phyloP scores from a whole-genome alignment of 1,139 yeast species.

The Spencermartinsiella ligniputridi region DNA sequence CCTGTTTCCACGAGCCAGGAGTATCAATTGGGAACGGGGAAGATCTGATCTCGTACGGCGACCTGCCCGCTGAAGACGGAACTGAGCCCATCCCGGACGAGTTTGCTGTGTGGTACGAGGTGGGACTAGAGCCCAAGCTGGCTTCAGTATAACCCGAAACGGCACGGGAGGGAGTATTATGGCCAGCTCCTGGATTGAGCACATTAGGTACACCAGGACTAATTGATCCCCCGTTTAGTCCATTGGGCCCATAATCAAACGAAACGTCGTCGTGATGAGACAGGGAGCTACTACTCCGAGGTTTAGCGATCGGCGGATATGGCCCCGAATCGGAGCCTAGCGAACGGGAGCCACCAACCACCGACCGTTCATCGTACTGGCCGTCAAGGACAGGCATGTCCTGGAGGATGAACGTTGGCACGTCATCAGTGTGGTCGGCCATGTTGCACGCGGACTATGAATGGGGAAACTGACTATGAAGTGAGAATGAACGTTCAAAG shows the following conservation, averaged over 20 bases:
- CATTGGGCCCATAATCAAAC: neutral
- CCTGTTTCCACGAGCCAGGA: conserved; percentile 1
- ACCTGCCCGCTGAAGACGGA: neutral
- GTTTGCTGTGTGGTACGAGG: neutral
- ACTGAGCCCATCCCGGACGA: neutral
- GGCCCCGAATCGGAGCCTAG: conserved; percentile 25
- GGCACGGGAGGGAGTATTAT: too few species aligned
- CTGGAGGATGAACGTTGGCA: conserved; percentile 34
- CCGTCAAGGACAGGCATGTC: conserved; percentile 28
- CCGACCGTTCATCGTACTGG: conserved; percentile 13
- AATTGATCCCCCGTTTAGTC: too few species aligned
- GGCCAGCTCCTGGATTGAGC: too few species aligned
- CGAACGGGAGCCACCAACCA: conserved; percentile 3
- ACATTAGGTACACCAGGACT: too few species aligned
- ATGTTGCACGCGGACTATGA: too few species aligned
- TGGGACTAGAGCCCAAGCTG: neutral
- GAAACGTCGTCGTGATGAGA: conserved; percentile 4
- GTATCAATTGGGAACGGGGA: neutral
- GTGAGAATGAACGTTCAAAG: too few species aligned
- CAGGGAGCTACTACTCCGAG: conserved; percentile 12
- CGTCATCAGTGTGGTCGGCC: too few species aligned
- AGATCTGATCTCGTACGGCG: neutral
- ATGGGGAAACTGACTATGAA: too few species aligned
- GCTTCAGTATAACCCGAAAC: too few species aligned
- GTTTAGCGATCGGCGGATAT: conserved; percentile 31